A percentile compares a stretch with the other conserved stretches of the same genome.
Conservation (phyloP, 2,329 filamentous ascomycete genomes). For the Alternaria gansuensis region DNA sequence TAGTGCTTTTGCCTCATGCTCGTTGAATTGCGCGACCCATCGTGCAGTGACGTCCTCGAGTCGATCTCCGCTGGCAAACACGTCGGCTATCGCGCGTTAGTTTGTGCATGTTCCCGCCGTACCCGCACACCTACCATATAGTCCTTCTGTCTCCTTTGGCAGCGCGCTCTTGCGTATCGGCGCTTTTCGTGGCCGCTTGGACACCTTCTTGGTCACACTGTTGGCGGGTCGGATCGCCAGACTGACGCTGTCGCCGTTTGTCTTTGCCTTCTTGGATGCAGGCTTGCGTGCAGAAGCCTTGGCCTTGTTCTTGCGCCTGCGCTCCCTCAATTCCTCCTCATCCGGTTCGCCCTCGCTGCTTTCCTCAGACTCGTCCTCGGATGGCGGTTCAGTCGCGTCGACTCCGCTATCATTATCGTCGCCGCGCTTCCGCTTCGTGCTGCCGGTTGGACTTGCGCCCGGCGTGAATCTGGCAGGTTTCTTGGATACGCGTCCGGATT, state of each 20-base stretch:
- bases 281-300: conserved; percentile 51
- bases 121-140: conserved; percentile 60
- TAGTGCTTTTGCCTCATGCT: conserved; percentile 64
- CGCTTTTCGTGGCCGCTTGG: conserved; percentile 58
- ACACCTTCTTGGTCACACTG: conserved; percentile 51
- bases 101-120: conserved; percentile 5
- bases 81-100: conserved; percentile 60
- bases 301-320: conserved; percentile 46
- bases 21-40: conserved; percentile 66
- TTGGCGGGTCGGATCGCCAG: conserved; percentile 64
- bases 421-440: conserved; percentile 51
- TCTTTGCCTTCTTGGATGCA: conserved; percentile 63
- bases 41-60: conserved; percentile 65
- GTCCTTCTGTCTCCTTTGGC: conserved; percentile 60
- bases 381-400: conserved; percentile 37
- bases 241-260: conserved; percentile 60
- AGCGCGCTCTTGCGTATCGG: conserved; percentile 62
- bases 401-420: conserved; percentile 43
- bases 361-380: conserved; percentile 44
- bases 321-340: conserved; percentile 52
- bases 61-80: conserved; percentile 65
- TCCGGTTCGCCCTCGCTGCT: conserved; percentile 52
- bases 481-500: conserved; percentile 54
- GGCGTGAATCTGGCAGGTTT: conserved; percentile 49
- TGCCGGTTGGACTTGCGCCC: conserved; percentile 41